These are phyloP conservation scores for Fusarium mexicanum DNA, from an alignment of 2,329 filamentous ascomycete genomes.

Conservation along the genomic window DNA sequence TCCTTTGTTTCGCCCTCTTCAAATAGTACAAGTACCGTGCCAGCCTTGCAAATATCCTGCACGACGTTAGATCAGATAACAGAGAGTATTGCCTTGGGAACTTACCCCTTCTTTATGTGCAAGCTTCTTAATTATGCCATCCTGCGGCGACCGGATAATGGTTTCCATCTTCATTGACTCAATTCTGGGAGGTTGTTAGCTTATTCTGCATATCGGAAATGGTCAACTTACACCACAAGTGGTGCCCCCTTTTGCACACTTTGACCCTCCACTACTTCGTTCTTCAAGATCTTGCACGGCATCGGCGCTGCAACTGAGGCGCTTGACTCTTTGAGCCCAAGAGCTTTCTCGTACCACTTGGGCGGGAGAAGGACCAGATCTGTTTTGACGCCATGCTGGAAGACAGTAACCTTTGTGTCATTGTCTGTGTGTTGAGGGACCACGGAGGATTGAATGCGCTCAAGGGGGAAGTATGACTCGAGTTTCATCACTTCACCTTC, in stretches of 20 bases:
- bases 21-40: constrained; percentile 78
- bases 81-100: neutral
- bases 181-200: constrained; percentile 61
- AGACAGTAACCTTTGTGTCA: constrained; percentile 75
- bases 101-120: constrained; percentile 80
- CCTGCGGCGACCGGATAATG: constrained; percentile 79
- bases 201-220: constrained; percentile 31
- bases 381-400: constrained; percentile 73
- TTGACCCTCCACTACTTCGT: constrained; percentile 86
- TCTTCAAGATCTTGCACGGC: constrained; percentile 95
- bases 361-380: constrained; percentile 69
- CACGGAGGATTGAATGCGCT: constrained; percentile 82
- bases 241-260: constrained; percentile 85
- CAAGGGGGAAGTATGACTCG: constrained; percentile 77
- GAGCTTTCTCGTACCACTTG: constrained; percentile 85
- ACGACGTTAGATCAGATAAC: constrained; percentile 23
- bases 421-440: constrained; percentile 66
- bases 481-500: constrained; percentile 46
- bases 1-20: constrained; percentile 59
- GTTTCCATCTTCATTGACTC: constrained; percentile 95
- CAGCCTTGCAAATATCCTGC: constrained; percentile 81
- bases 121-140: constrained; percentile 75
- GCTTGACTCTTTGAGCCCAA: constrained; percentile 81
- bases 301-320: constrained; percentile 93
- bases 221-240: constrained; percentile 75